These are phyloP conservation scores for Trametes sanguinea DNA, from an alignment of 768 basidiomycete species.

Conservation along the genomic window DNA sequence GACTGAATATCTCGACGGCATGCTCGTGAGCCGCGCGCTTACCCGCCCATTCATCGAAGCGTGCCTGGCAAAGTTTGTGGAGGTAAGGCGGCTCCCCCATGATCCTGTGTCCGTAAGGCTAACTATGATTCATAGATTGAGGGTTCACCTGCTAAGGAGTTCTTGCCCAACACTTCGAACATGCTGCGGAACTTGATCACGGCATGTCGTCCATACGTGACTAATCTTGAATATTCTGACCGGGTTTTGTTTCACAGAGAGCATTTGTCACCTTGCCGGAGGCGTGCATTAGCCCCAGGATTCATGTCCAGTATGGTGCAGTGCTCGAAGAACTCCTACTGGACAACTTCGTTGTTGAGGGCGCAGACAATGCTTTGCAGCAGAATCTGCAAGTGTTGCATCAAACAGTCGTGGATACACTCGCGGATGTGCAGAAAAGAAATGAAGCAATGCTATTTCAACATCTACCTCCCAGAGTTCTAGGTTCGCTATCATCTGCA, in stretches of 20 bases:
- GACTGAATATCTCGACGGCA: conserved; percentile 80
- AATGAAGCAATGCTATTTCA: conserved; percentile 82
- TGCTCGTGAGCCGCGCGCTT: conserved; percentile 66
- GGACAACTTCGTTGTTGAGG: conserved; percentile 37
- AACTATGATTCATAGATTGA: background rate
- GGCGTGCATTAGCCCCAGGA: conserved; percentile 69
- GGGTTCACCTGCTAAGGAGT: conserved; percentile 64
- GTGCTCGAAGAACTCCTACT: conserved; percentile 51
- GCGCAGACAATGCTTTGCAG: conserved; percentile 33
- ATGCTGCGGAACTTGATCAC: conserved; percentile 61
- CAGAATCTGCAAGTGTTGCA: conserved; percentile 45
- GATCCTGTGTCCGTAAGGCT: background rate
- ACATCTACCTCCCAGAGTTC: conserved; percentile 60
- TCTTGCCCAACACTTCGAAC: conserved; percentile 53
- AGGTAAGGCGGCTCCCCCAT: conserved; percentile 43
- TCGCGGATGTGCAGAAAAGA: conserved; percentile 69
- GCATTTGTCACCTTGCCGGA: conserved; percentile 72
- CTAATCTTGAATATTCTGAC: no score
- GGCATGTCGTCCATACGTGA: conserved; percentile 39
- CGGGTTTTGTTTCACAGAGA: conserved; percentile 43
- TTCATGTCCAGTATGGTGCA: conserved; percentile 58
- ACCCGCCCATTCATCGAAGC: conserved; percentile 72
- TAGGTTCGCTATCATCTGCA: conserved; percentile 61
- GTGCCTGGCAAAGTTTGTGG: conserved; percentile 63
- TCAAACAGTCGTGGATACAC: conserved; percentile 54